Conservation (phyloP, 75 land plant species). For the Larix kaempferi region DNA sequence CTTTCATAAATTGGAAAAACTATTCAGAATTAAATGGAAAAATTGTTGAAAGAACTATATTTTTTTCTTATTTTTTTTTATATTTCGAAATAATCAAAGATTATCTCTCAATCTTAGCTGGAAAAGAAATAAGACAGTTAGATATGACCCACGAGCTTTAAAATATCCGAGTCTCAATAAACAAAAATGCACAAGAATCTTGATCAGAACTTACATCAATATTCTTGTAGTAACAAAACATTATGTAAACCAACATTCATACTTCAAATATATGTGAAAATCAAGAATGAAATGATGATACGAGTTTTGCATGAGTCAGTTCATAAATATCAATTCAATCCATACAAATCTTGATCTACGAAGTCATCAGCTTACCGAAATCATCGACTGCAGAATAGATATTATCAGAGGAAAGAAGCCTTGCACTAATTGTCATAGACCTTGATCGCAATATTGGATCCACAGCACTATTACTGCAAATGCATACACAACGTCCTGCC, state of each 20-base stretch:
- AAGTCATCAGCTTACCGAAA: conserved; percentile 26
- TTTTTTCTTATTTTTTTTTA: not conserved
- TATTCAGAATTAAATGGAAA: not conserved
- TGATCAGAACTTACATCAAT: not conserved
- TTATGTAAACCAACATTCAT: not conserved
- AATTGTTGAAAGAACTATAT: not conserved
- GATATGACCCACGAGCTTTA: not conserved
- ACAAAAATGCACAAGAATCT: not conserved
- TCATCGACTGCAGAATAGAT: conserved; percentile 26
- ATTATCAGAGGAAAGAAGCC: conserved; percentile 44
- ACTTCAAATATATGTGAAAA: not conserved
- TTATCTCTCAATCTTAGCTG: not conserved
- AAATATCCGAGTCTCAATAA: not conserved
- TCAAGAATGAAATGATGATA: not conserved
- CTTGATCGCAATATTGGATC: conserved; percentile 60
- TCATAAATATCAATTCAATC: not conserved
- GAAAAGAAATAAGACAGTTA: not conserved
- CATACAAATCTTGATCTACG: not conserved
- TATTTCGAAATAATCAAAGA: not conserved
- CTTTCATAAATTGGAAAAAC: no score
- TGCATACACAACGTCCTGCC: not conserved
- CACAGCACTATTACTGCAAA: conserved; percentile 23
- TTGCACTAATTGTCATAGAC: conserved; percentile 50
- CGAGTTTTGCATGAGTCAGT: not conserved
- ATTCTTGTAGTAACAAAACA: not conserved